Evolutionary conservation across 805 yeast species (phyloP).

Genomic region (Candida boidinii): DNA sequence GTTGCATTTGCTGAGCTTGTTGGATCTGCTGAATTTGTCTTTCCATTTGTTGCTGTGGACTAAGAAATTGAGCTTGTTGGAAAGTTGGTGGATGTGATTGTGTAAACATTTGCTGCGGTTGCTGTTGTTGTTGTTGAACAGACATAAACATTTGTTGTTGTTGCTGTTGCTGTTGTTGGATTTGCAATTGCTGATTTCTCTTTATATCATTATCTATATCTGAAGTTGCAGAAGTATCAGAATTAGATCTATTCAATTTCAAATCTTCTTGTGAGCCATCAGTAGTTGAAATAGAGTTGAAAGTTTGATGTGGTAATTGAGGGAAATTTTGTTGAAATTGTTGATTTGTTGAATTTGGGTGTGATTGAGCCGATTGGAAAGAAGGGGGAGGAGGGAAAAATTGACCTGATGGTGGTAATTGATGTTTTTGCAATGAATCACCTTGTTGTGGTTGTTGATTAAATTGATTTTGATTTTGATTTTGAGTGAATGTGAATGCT

Average conservation of each 20-base stretch:
- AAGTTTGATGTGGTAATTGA: conserved; percentile 4
- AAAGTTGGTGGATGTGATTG: conserved; percentile 21
- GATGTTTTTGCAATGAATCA: too few species aligned
- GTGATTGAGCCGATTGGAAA: conserved; percentile 1
- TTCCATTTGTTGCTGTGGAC: not conserved
- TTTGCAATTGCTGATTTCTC: conserved; percentile 10
- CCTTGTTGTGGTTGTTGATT: not conserved
- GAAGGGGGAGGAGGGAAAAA: not conserved
- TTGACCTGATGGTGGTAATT: conserved; percentile 3
- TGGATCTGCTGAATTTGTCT: conserved; percentile 7
- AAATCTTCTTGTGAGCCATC: conserved; percentile 22
- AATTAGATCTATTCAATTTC: conserved; percentile 14
- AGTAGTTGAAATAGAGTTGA: conserved; percentile 17
- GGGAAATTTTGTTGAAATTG: conserved; percentile 1
- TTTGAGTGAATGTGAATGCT: conserved; percentile 2
- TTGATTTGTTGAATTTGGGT: not conserved
- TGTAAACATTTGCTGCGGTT: conserved; percentile 16
- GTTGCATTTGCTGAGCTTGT: conserved; percentile 13
- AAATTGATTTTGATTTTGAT: conserved; percentile 4
- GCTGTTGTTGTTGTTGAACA: not conserved
- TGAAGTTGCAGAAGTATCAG: conserved; percentile 20
- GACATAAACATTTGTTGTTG: conserved; percentile 3
- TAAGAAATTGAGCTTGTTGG: conserved; percentile 25
- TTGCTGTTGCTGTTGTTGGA: conserved; percentile 16
- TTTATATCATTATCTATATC: conserved; percentile 11